These are phyloP conservation scores for Citrus reticulata DNA, from an alignment of 345 rosid species.

Conservation along the genomic window DNA sequence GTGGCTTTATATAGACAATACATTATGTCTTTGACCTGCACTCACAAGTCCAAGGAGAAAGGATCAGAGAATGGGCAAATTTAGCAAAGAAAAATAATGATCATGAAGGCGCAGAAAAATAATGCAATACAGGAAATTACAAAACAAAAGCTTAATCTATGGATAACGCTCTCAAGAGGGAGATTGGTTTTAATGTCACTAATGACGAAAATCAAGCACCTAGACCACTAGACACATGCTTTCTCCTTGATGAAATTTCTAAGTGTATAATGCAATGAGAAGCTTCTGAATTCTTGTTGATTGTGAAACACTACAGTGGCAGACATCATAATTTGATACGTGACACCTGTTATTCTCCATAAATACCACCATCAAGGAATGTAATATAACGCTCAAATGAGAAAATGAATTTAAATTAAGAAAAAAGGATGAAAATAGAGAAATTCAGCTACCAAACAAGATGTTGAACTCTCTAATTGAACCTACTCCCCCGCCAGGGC, in stretches of 20 bases:
- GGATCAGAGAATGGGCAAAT: neutral
- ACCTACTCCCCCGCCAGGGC: neutral
- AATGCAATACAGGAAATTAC: neutral
- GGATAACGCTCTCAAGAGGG: neutral
- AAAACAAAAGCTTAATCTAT: neutral
- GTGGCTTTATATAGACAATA: slow-evolving; percentile 68
- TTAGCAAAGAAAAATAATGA: neutral
- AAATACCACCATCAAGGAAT: neutral
- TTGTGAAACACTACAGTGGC: neutral
- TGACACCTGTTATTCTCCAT: neutral
- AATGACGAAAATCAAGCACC: neutral
- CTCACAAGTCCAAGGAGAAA: slow-evolving; percentile 2
- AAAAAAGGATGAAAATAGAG: neutral
- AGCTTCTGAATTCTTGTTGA: neutral
- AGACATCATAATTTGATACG: neutral
- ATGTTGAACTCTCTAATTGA: neutral
- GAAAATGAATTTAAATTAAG: neutral
- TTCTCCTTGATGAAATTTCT: neutral
- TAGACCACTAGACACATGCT: neutral
- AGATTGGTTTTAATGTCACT: neutral
- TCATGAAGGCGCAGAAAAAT: neutral
- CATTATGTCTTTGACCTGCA: slow-evolving; percentile 90
- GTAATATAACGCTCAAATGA: neutral
- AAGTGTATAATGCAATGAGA: neutral
- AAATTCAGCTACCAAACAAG: neutral